Evolutionary conservation across 2,329 filamentous ascomycete species (phyloP).

Genomic region (Grosmannia clavigera): DNA sequence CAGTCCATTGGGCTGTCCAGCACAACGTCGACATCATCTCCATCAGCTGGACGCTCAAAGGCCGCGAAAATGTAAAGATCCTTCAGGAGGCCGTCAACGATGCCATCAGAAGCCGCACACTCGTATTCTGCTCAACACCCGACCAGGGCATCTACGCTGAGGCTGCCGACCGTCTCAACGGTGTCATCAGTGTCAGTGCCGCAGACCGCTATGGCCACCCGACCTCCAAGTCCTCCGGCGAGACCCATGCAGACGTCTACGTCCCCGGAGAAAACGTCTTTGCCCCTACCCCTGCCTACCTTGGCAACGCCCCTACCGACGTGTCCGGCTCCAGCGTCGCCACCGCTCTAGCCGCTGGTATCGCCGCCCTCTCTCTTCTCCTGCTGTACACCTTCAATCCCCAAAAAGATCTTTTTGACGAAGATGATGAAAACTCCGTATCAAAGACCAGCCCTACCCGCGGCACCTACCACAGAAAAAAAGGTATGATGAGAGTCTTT

Average conservation of each 20-base stretch:
- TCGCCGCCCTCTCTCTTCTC: conserved; percentile 15
- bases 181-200: conserved; percentile 18
- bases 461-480: no score
- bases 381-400: conserved; percentile 1
- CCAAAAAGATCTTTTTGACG: no score
- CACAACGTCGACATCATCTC: conserved; percentile 22
- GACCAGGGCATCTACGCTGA: conserved; percentile 15
- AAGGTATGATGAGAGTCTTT: no score
- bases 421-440: no score
- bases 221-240: conserved; percentile 11
- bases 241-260: conserved; percentile 1
- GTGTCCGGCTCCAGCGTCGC: conserved; percentile 15
- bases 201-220: conserved; percentile 13
- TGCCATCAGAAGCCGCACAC: conserved; percentile 12
- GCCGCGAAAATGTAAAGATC: neutral
- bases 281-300: neutral
- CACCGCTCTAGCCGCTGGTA: conserved; percentile 18
- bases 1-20: conserved; percentile 1
- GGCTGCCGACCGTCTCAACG: conserved; percentile 7
- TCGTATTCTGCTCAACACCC: conserved; percentile 25
- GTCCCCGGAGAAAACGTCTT: conserved; percentile 3
- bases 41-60: conserved; percentile 24
- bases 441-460: no score
- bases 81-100: conserved; percentile 17
- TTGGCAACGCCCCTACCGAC: neutral